Conservation (phyloP, 2,329 filamentous ascomycete species). For the Graphiopsis chlorocephala region DNA sequence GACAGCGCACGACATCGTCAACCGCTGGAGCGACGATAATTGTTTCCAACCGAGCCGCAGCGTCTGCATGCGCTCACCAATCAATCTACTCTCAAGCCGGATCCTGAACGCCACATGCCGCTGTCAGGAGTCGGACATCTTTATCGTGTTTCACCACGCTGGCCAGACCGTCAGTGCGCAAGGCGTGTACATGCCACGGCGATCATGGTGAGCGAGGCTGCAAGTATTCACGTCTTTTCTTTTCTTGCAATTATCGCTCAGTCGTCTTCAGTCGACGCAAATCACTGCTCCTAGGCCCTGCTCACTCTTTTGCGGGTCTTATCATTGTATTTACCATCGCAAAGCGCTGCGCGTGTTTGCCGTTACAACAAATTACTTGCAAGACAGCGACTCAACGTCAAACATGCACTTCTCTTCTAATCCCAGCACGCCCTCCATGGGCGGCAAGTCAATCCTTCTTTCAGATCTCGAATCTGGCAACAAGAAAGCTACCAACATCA, state of each 20-base stretch:
- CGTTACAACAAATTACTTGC: background rate
- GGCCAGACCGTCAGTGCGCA: conserved; percentile 16
- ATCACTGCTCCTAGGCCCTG: background rate
- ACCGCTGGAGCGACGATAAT: background rate
- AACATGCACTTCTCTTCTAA: conserved; percentile 9
- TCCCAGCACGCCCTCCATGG: conserved; percentile 5
- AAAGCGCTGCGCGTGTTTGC: background rate
- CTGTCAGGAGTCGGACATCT: conserved; percentile 2
- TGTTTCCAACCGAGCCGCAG: background rate
- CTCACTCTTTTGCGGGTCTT: conserved; percentile 1
- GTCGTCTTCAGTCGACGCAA: background rate
- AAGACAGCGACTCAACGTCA: background rate
- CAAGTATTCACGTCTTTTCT: background rate
- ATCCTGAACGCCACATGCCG: conserved; percentile 10
- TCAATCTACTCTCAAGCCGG: background rate
- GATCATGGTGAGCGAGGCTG: background rate
- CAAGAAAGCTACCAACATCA: conserved; percentile 18
- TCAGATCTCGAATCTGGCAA: conserved; percentile 22
- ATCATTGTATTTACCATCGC: background rate
- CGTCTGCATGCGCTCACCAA: conserved; percentile 5
- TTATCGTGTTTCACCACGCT: background rate
- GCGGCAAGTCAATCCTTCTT: conserved; percentile 12
- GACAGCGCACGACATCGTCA: background rate
- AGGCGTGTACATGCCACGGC: conserved; percentile 13
- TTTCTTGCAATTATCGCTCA: background rate